phyloP scores from a whole-genome alignment of 768 basidiomycete genomes.

The Hirschioporus abietinus region DNA sequence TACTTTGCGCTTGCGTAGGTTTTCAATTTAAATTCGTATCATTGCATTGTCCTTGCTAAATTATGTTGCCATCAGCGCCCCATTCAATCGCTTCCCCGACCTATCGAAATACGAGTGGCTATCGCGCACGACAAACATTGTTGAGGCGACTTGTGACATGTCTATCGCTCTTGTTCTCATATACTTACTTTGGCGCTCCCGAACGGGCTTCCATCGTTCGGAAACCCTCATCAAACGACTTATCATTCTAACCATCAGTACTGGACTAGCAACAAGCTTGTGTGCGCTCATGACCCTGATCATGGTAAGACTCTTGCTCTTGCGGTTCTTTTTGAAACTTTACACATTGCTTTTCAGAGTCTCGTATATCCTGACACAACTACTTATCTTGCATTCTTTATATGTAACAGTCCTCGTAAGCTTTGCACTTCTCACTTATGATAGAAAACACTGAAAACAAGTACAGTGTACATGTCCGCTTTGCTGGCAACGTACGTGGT shows the following conservation, averaged over 20 bases:
- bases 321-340: background rate
- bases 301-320: background rate
- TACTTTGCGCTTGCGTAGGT: background rate
- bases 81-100: background rate
- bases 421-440: background rate
- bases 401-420: background rate
- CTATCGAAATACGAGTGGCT: background rate
- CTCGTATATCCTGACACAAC: background rate
- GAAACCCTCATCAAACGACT: background rate
- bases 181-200: background rate
- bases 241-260: background rate
- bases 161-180: background rate
- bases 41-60: background rate
- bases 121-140: background rate
- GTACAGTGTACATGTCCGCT: background rate
- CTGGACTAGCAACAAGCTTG: background rate
- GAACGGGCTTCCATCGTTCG: background rate
- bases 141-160: background rate
- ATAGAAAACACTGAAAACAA: background rate
- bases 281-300: background rate
- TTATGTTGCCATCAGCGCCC: background rate
- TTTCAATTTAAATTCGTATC: background rate
- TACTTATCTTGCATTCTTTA: background rate
- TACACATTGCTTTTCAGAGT: background rate
- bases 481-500: background rate